These are phyloP conservation scores for Colletotrichum aenigma DNA, from an alignment of 2,329 filamentous ascomycete genomes.

Conservation along the genomic window DNA sequence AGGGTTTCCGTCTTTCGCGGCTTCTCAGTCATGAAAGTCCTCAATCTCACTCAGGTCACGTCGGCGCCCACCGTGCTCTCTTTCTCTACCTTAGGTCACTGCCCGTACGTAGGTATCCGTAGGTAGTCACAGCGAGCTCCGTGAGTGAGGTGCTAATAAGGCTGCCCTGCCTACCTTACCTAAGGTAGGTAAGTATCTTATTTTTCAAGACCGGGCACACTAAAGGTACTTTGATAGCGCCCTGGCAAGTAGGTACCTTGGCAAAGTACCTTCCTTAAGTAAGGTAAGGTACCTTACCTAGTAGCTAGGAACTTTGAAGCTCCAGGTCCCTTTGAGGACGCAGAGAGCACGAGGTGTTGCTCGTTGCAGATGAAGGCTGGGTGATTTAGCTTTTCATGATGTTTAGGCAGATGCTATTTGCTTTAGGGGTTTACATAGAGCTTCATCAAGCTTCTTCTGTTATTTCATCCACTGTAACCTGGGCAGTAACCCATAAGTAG, in stretches of 20 bases:
- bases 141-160: not conserved
- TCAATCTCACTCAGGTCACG: not conserved
- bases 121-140: not conserved
- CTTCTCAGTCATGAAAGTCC: not conserved
- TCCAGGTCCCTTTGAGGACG: not conserved
- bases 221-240: not conserved
- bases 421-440: not conserved
- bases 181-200: not conserved
- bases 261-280: too few relatives aligned
- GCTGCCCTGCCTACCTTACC: not conserved
- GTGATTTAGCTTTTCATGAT: too few relatives aligned
- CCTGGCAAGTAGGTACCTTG: not conserved
- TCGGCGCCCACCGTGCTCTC: not conserved
- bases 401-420: not conserved
- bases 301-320: not conserved
- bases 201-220: not conserved
- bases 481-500: too few relatives aligned
- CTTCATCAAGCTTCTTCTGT: not conserved
- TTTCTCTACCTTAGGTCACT: too few relatives aligned
- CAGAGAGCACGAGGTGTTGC: not conserved
- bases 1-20: not conserved
- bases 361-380: too few relatives aligned
- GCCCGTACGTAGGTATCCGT: not conserved
- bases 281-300: too few relatives aligned
- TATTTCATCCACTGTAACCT: too few relatives aligned